Evolutionary conservation across 73 alveolate species (phyloP).

Genomic region (Paraurostyla sp.): DNA sequence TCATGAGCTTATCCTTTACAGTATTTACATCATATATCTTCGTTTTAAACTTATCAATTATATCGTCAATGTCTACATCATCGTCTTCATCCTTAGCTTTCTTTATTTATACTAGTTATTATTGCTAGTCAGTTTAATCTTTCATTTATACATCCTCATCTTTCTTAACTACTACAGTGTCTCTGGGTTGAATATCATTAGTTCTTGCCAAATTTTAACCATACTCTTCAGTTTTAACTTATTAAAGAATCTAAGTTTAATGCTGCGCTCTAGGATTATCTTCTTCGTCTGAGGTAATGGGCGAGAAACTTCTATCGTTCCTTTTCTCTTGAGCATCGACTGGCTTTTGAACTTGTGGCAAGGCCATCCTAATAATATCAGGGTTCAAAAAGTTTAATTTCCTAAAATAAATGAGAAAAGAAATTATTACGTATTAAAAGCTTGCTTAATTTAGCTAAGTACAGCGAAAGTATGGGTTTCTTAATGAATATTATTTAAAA

Average conservation of each 20-base stretch:
- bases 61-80: neutral
- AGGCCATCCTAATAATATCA: conserved; percentile 7
- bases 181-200: no score
- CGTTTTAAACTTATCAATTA: neutral
- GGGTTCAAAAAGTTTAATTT: conserved; percentile 26
- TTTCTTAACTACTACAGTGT: neutral
- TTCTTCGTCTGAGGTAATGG: conserved; percentile 50
- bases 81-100: neutral
- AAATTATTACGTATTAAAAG: neutral
- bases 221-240: neutral
- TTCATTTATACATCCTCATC: neutral
- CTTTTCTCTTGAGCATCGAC: neutral
- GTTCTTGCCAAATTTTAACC: no score
- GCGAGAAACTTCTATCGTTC: neutral
- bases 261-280: neutral
- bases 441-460: neutral
- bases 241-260: neutral
- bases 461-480: conserved; percentile 32
- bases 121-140: neutral
- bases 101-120: neutral
- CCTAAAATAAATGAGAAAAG: neutral
- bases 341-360: neutral
- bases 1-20: conserved; percentile 11
- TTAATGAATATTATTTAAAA: neutral
- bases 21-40: neutral